Percentiles rank a stretch among this genome's conserved stretches.
Evolutionary conservation across 2,329 filamentous ascomycete genomes (phyloP).

Genomic region (Cercospora sesami): DNA sequence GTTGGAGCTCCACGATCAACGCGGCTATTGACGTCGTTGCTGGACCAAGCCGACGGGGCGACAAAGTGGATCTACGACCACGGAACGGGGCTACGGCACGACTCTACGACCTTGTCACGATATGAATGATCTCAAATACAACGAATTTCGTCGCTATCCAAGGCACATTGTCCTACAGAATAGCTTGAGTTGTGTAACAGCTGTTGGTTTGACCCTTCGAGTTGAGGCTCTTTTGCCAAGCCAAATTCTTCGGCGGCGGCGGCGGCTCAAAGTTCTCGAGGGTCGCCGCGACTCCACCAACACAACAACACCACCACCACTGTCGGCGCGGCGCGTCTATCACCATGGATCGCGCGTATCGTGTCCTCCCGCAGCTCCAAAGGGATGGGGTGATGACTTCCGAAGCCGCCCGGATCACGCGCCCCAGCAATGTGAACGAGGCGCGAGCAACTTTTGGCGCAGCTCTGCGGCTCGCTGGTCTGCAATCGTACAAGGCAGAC

Average conservation of each 20-base stretch:
- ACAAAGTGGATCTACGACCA: not conserved
- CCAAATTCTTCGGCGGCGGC: not conserved
- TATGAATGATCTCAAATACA: not conserved
- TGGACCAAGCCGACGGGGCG: not conserved
- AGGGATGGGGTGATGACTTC: not conserved
- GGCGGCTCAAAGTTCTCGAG: not conserved
- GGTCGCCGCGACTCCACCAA: not conserved
- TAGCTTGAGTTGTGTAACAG: not conserved
- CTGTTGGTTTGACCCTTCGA: not conserved
- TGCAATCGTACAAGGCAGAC: not conserved
- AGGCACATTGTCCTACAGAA: not conserved
- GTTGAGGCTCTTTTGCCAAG: not conserved
- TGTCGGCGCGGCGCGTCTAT: not conserved
- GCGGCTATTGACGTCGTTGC: slow-evolving; percentile 17
- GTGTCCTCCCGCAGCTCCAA: not conserved
- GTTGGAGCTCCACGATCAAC: not conserved
- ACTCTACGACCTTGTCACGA: not conserved
- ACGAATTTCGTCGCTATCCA: not conserved
- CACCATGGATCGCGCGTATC: slow-evolving; percentile 1
- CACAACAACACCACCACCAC: not conserved
- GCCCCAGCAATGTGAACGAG: not conserved
- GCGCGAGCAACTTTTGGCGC: not conserved
- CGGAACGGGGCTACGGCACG: not conserved
- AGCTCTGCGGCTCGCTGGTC: not conserved
- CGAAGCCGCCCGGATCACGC: not conserved